Conservation (phyloP, 2,329 filamentous ascomycete genomes). For the Colletotrichum chrysophilum region DNA sequence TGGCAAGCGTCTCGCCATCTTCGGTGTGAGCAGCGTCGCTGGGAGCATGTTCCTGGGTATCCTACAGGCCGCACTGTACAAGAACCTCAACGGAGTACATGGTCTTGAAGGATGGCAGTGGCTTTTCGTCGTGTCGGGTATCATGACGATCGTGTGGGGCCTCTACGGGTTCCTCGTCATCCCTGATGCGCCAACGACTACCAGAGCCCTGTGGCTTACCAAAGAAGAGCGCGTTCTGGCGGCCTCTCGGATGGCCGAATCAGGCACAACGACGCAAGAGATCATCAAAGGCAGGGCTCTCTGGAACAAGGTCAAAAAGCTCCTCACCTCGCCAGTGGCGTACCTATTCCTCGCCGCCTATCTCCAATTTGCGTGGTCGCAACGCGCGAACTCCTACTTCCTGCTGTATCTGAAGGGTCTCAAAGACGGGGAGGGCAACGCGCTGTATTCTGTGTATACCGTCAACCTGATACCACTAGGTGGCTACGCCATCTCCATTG, state of each 20-base stretch:
- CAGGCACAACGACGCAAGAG: constrained; percentile 24
- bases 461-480: constrained; percentile 33
- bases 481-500: constrained; percentile 30
- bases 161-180: constrained; percentile 54
- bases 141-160: constrained; percentile 61
- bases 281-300: constrained; percentile 26
- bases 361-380: constrained; percentile 30
- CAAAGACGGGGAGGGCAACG: constrained; percentile 15
- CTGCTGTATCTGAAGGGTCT: constrained; percentile 27
- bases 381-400: constrained; percentile 33
- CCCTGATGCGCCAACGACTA: constrained; percentile 29
- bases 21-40: constrained; percentile 54
- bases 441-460: constrained; percentile 26
- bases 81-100: constrained; percentile 50
- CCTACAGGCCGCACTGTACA: constrained; percentile 59
- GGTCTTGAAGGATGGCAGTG: constrained; percentile 59
- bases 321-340: constrained; percentile 25
- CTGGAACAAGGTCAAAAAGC: constrained; percentile 28
- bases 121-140: constrained; percentile 63
- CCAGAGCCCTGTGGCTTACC: constrained; percentile 33
- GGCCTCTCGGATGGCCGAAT: constrained; percentile 21
- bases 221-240: constrained; percentile 38
- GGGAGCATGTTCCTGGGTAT: constrained; percentile 63
- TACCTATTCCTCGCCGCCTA: constrained; percentile 31
- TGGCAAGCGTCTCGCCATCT: constrained; percentile 56